Base-by-base conservation (phyloP, 192 early-diverging fungal species). In the Funneliformis geosporum region DNA sequence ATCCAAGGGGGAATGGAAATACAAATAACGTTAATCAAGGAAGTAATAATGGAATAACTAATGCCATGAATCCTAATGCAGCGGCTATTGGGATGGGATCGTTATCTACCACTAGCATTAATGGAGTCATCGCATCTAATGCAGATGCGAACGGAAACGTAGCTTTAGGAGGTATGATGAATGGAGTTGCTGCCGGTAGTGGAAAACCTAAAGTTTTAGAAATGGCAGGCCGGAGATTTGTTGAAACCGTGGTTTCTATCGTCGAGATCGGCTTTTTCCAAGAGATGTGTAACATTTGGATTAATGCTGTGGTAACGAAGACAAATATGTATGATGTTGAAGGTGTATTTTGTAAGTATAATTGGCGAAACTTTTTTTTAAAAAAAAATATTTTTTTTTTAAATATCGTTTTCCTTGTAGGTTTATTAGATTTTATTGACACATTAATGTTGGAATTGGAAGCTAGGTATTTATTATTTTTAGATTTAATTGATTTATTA, bases 271-370 rank as follows among this genome's bases (percentile, higher is more conserved):
- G 85, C n/a, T 78, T 85, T n/a, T 88, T 83, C 68, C 80, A 85
- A 23, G 84, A 83, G 5, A 86, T 88, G 86, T 74, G 84, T 27
- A 84, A 86, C 74, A 81, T 84, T 23, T 88, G 85, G 85, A 82
- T 88, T 43, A 83, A 81, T 42, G 79, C 87, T 4, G 85, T 83
- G 9, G 81, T 88, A 4, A 86, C 85, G 40, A 84, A 73, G 60
- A 88, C 87, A 14, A 86, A 84, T 28, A 73, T 88, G 46, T 85
- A 83, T 73, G 87, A 84, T 50, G 84, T 86, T 5, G 87, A 88
- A 68, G 86, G 85, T 21, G 86, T 88, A 23, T 88, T 85, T 79
- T 88, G 87, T 82, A 66, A 82, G 80, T 79, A 27, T 38, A 2
- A 50, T 25, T 38, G 59, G 23, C 42, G 62, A 21, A 47, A n/a